Evolutionary conservation across 2,329 filamentous ascomycete species (phyloP).

Genomic region (Colletotrichum sansevieriae): DNA sequence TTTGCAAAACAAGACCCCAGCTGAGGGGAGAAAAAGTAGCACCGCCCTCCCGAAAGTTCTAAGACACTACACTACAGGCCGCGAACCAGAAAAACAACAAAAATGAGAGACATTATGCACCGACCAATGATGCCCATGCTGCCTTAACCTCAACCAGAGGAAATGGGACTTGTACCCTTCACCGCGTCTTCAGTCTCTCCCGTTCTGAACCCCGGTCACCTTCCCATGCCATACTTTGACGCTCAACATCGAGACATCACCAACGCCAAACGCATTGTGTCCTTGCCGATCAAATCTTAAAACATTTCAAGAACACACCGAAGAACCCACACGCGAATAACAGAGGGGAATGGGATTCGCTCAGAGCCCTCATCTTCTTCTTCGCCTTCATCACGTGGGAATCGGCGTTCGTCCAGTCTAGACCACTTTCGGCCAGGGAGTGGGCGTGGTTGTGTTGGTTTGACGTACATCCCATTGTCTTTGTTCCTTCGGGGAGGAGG

Average conservation of each 20-base stretch:
- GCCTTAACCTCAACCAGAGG: conserved; percentile 21
- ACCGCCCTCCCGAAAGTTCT: conserved; percentile 25
- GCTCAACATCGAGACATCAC: conserved; percentile 37
- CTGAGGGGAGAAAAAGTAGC: conserved; percentile 29
- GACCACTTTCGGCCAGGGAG: conserved; percentile 28
- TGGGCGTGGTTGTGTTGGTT: conserved; percentile 25
- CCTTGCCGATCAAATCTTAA: conserved; percentile 39
- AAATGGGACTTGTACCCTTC: conserved; percentile 22
- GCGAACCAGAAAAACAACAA: conserved; percentile 32
- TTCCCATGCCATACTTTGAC: conserved; percentile 25
- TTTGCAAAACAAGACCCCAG: conserved; percentile 35
- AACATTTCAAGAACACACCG: conserved; percentile 24
- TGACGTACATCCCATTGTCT: conserved; percentile 35
- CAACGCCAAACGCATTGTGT: conserved; percentile 41
- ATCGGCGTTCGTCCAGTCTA: conserved; percentile 25
- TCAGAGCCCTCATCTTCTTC: background rate
- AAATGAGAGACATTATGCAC: conserved; percentile 38
- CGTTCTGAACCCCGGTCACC: conserved; percentile 36
- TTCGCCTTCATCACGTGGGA: conserved; percentile 39
- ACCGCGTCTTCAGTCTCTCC: conserved; percentile 38
- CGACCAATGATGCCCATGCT: conserved; percentile 28
- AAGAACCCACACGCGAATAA: conserved; percentile 19
- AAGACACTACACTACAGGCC: conserved; percentile 40
- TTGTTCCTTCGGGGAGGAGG: conserved; percentile 30
- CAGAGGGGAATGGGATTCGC: conserved; percentile 10